Percentiles rank a stretch among this genome's conserved stretches.
These are phyloP conservation scores for Corniculantispora saksenae DNA, from an alignment of 2,329 filamentous ascomycete genomes.

Conservation along the genomic window DNA sequence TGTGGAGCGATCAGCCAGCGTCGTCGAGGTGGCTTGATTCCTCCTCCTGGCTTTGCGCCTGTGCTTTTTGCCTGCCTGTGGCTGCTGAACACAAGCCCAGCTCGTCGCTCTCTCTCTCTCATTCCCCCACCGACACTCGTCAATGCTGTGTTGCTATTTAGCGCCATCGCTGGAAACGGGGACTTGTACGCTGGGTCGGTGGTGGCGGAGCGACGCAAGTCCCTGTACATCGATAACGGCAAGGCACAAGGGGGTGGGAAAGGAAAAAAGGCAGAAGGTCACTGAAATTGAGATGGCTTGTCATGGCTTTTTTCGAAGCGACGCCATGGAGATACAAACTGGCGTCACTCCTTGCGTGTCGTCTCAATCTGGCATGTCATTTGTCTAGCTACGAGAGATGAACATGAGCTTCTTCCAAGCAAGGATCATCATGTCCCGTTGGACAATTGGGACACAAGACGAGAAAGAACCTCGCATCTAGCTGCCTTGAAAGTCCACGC, in stretches of 20 bases:
- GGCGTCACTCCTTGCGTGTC: not conserved
- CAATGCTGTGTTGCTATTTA: not conserved
- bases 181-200: not conserved
- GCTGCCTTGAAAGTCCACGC: not conserved
- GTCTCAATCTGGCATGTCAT: not conserved
- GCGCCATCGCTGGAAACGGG: not conserved
- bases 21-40: slow-evolving; percentile 4
- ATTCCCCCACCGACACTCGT: not conserved
- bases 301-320: not conserved
- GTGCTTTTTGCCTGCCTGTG: too few relatives aligned
- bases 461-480: too few relatives aligned
- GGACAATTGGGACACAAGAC: too few relatives aligned
- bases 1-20: not conserved
- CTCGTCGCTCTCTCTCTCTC: too few relatives aligned
- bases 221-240: not conserved
- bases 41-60: not conserved
- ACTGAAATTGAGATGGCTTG: not conserved
- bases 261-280: not conserved
- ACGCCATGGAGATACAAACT: not conserved
- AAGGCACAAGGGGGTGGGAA: not conserved
- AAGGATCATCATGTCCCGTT: not conserved
- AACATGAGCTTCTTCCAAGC: not conserved
- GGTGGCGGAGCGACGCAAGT: slow-evolving; percentile 2
- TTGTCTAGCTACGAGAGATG: not conserved
- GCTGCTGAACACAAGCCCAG: not conserved